A percentile compares a stretch with the other conserved stretches of the same genome.
Conservation (phyloP, 306 rosid genomes). For the Mimosa pudica region DNA sequence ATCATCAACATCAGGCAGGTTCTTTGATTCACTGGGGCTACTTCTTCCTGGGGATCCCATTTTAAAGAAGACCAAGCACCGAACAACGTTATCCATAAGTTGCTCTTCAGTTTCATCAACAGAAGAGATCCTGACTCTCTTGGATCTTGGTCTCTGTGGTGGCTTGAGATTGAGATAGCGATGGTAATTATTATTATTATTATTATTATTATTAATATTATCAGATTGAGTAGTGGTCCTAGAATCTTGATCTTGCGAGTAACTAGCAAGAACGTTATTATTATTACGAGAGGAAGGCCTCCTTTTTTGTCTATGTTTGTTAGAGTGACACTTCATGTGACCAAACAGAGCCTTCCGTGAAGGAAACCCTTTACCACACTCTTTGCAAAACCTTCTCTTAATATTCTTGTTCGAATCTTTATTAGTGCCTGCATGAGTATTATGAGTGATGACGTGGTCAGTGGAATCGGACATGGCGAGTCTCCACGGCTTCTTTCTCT, state of each 20-base stretch:
- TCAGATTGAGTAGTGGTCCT: conserved; percentile 44
- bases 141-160: conserved; percentile 46
- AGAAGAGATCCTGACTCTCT: neutral
- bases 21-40: neutral
- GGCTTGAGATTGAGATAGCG: conserved; percentile 37
- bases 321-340: conserved; percentile 69
- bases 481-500: conserved; percentile 61
- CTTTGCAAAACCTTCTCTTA: conserved; percentile 42
- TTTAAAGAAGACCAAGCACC: conserved; percentile 66
- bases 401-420: neutral
- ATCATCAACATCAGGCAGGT: neutral
- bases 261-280: too few species aligned
- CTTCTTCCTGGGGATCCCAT: conserved; percentile 32
- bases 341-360: conserved; percentile 67
- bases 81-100: conserved; percentile 39
- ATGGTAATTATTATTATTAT: too few species aligned
- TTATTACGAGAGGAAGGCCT: too few species aligned
- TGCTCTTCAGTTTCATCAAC: conserved; percentile 51
- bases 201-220: conserved; percentile 8
- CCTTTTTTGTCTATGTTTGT: conserved; percentile 34
- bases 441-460: conserved; percentile 18
- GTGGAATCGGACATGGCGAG: conserved; percentile 28
- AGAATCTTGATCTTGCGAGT: conserved; percentile 46
- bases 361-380: conserved; percentile 61
- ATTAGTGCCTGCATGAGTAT: neutral